Percentiles rank a stretch among this genome's conserved stretches.
These are phyloP conservation scores for Boletus reticulatus DNA, from an alignment of 768 basidiomycete genomes.

Conservation along the genomic window DNA sequence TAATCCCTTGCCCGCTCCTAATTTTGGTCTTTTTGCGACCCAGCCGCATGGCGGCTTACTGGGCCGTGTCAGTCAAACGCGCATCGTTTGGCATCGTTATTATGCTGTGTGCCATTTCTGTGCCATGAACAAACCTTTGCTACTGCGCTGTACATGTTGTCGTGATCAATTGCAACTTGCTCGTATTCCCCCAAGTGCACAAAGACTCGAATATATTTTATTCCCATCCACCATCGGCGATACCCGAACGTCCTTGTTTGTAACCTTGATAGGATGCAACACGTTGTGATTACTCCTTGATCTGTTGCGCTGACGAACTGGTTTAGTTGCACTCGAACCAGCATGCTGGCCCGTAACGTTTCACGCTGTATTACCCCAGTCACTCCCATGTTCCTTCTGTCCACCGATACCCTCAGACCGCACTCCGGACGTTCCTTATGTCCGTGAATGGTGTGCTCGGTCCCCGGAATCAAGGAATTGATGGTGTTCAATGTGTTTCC, in stretches of 20 bases:
- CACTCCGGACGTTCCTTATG: not conserved
- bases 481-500: not conserved
- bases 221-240: slow-evolving; percentile 1
- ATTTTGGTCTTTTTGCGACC: slow-evolving; percentile 17
- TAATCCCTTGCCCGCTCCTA: slow-evolving; percentile 8
- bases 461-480: not conserved
- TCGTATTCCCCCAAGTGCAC: slow-evolving; percentile 21
- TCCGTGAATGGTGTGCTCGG: not conserved
- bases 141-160: slow-evolving; percentile 30
- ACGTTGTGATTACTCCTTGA: not conserved
- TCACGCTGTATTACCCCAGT: too few relatives aligned
- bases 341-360: too few relatives aligned
- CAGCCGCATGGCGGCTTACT: slow-evolving; percentile 3
- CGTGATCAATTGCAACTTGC: slow-evolving; percentile 22
- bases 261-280: too few relatives aligned
- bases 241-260: not conserved
- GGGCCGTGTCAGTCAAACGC: slow-evolving; percentile 18
- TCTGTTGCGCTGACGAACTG: not conserved
- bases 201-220: slow-evolving; percentile 17
- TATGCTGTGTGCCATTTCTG: slow-evolving; percentile 26
- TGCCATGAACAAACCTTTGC: slow-evolving; percentile 18
- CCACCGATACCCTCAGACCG: not conserved
- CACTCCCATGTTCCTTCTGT: too few relatives aligned
- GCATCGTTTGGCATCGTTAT: slow-evolving; percentile 20
- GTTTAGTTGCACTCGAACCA: not conserved